These are phyloP conservation scores for Sordariomycetes sp. DNA, from an alignment of 2,329 filamentous ascomycete species.

Conservation along the genomic window DNA sequence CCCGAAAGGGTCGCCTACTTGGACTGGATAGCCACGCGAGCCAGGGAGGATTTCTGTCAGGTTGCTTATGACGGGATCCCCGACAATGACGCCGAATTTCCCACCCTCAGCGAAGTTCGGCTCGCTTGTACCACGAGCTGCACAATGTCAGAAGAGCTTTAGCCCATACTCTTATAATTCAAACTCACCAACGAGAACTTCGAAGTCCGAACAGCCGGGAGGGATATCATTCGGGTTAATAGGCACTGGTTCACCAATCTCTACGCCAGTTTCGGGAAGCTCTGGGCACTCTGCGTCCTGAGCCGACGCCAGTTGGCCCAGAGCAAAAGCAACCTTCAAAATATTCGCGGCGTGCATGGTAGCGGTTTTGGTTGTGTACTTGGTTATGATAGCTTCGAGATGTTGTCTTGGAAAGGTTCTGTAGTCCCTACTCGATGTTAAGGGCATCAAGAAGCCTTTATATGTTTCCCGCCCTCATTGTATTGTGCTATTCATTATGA, in stretches of 20 bases:
- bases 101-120: slow-evolving; percentile 5
- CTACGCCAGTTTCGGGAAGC: not conserved
- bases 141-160: not conserved
- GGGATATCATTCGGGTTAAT: slow-evolving; percentile 5
- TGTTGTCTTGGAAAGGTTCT: not conserved
- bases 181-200: slow-evolving; percentile 7
- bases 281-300: not conserved
- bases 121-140: slow-evolving; percentile 8
- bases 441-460: not conserved
- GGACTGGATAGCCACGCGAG: slow-evolving; percentile 8
- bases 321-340: not conserved
- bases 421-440: not conserved
- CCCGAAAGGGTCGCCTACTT: slow-evolving; percentile 2
- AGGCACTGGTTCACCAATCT: slow-evolving; percentile 2
- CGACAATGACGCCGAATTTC: slow-evolving; percentile 8
- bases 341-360: not conserved
- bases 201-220: slow-evolving; percentile 6
- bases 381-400: not conserved
- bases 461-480: not conserved
- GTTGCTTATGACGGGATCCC: slow-evolving; percentile 8
- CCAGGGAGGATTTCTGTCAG: slow-evolving; percentile 5
- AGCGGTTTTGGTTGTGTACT: not conserved
- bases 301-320: not conserved
- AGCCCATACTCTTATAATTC: not conserved
- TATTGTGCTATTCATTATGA: not conserved